Percentiles rank a stretch among this genome's conserved stretches.
These are phyloP conservation scores for Eragrostis curvula DNA, from an alignment of 176 grass and related monocot species.

Conservation along the genomic window DNA sequence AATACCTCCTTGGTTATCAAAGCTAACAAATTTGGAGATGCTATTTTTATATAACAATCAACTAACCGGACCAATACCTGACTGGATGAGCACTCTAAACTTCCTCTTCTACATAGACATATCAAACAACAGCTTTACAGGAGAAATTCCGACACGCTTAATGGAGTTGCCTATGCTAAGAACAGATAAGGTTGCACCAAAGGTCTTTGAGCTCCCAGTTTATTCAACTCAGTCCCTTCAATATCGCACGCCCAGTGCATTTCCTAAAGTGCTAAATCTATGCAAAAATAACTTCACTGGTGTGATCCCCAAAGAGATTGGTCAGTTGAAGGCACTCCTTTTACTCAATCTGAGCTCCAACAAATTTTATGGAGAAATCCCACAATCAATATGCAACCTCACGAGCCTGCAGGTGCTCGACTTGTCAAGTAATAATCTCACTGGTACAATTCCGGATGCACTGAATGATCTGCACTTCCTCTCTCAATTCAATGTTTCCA, in stretches of 20 bases:
- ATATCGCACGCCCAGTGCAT: constrained; percentile 31
- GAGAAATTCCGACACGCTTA: constrained; percentile 37
- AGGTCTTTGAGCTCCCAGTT: constrained; percentile 46
- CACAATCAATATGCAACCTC: constrained; percentile 20
- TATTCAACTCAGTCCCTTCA: constrained; percentile 12
- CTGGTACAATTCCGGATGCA: constrained; percentile 37
- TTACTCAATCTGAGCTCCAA: constrained; percentile 49
- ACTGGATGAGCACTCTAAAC: constrained; percentile 42
- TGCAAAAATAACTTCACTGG: constrained; percentile 35
- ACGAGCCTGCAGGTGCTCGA: constrained; percentile 45
- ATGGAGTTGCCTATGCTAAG: constrained; percentile 43
- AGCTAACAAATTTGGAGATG: constrained; percentile 42
- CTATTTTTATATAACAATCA: constrained; percentile 39
- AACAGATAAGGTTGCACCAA: constrained; percentile 17
- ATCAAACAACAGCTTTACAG: constrained; percentile 48
- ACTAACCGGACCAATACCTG: constrained; percentile 32
- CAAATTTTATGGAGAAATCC: constrained; percentile 46
- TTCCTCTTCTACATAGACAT: constrained; percentile 52
- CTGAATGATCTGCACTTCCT: constrained; percentile 50
- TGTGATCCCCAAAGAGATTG: constrained; percentile 44
- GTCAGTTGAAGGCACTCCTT: constrained; percentile 40
- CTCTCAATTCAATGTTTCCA: constrained; percentile 50
- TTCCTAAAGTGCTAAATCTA: constrained; percentile 43
- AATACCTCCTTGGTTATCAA: constrained; percentile 49
- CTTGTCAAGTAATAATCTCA: constrained; percentile 52